phyloP scores from a whole-genome alignment of 1,139 yeast species.

The Blastobotrys serpentis region DNA sequence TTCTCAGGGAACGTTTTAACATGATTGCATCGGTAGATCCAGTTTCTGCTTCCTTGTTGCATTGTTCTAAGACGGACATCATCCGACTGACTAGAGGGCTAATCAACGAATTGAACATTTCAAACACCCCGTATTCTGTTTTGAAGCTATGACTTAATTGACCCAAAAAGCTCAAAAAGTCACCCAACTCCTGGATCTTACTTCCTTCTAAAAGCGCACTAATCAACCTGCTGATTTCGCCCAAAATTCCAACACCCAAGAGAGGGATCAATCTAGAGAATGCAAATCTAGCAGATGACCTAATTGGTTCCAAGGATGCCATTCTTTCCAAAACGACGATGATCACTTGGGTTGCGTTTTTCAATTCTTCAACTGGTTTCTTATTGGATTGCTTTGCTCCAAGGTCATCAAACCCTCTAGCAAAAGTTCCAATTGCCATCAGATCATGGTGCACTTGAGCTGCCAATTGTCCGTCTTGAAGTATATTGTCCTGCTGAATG shows the following conservation, averaged over 20 bases:
- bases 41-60: slow-evolving; percentile 39
- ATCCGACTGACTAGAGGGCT: slow-evolving; percentile 72
- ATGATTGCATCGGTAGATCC: slow-evolving; percentile 46
- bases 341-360: slow-evolving; percentile 77
- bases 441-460: slow-evolving; percentile 83
- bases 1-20: slow-evolving; percentile 51
- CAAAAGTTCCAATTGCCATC: slow-evolving; percentile 86
- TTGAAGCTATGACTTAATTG: slow-evolving; percentile 81
- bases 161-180: slow-evolving; percentile 81
- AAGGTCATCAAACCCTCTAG: slow-evolving; percentile 68
- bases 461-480: slow-evolving; percentile 48
- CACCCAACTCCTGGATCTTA: slow-evolving; percentile 66
- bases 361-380: slow-evolving; percentile 51
- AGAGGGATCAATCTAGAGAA: slow-evolving; percentile 84
- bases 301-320: slow-evolving; percentile 61
- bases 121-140: slow-evolving; percentile 65
- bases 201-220: slow-evolving; percentile 69
- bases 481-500: slow-evolving; percentile 24
- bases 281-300: slow-evolving; percentile 85
- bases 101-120: slow-evolving; percentile 67
- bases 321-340: slow-evolving; percentile 78
- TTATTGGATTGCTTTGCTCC: slow-evolving; percentile 16
- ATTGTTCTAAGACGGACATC: slow-evolving; percentile 53
- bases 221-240: slow-evolving; percentile 69
- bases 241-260: slow-evolving; percentile 53